Percentiles rank a stretch among this genome's conserved stretches.
Evolutionary conservation across 768 basidiomycete species (phyloP).

Genomic region (Leccinum variicolor): DNA sequence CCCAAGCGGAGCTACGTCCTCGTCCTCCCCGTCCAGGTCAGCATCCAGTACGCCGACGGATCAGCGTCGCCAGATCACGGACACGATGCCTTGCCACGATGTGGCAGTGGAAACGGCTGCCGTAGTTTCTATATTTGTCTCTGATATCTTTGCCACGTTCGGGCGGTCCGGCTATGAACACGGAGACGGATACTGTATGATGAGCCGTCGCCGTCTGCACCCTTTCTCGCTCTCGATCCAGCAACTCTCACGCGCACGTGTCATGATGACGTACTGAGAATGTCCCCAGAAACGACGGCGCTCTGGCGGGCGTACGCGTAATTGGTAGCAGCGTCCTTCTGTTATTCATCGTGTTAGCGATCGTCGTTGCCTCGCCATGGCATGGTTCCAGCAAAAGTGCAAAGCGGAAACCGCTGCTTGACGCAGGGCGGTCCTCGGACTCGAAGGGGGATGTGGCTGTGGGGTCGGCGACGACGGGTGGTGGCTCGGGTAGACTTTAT

Average conservation of each 20-base stretch:
- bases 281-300: background rate
- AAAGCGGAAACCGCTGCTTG: background rate
- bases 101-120: background rate
- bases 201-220: background rate
- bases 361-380: background rate
- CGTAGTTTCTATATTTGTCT: background rate
- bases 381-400: background rate
- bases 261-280: background rate
- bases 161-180: background rate
- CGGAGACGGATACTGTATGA: background rate
- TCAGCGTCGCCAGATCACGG: background rate
- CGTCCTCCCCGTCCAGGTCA: background rate
- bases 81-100: background rate
- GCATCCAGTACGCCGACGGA: background rate
- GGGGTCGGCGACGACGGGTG: background rate
- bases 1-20: background rate
- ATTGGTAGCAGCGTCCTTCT: background rate
- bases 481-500: background rate
- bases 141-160: background rate
- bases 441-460: background rate
- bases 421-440: background rate
- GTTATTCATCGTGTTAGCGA: background rate
- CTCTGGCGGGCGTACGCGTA: background rate
- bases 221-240: background rate
- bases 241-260: background rate